phyloP scores from a whole-genome alignment of 2,329 filamentous ascomycete species.

The Fusarium sp. region DNA sequence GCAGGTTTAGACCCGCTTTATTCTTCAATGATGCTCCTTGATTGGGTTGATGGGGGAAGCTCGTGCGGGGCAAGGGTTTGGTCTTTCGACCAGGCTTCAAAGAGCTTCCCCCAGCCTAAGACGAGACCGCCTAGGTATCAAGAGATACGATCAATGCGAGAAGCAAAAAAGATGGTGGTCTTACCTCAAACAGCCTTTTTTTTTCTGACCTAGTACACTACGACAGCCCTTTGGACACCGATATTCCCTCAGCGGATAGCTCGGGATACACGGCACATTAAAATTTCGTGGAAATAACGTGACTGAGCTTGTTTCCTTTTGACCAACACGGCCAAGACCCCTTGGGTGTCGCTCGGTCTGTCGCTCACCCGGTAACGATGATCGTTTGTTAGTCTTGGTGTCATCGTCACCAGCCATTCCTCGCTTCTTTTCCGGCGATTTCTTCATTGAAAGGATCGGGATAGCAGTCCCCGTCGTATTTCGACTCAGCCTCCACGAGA shows the following conservation, averaged over 20 bases:
- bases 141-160: constrained; percentile 30
- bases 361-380: constrained; percentile 22
- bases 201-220: background rate
- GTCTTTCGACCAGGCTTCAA: constrained; percentile 18
- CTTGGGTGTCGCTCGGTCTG: constrained; percentile 16
- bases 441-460: background rate
- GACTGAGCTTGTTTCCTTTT: background rate
- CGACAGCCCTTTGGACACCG: background rate
- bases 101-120: background rate
- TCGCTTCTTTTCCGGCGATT: background rate
- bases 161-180: background rate
- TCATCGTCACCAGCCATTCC: background rate
- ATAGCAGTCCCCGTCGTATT: background rate
- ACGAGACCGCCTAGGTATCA: background rate
- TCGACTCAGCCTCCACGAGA: constrained; percentile 19
- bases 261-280: background rate
- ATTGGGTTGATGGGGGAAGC: background rate
- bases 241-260: background rate
- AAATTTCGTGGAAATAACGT: constrained; percentile 6
- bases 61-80: constrained; percentile 31
- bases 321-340: constrained; percentile 19
- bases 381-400: background rate
- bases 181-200: background rate
- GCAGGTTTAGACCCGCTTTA: background rate
- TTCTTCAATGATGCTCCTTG: background rate